Evolutionary conservation across 2,329 filamentous ascomycete genomes (phyloP).

Genomic region (Scopulariopsis brevicaulis): DNA sequence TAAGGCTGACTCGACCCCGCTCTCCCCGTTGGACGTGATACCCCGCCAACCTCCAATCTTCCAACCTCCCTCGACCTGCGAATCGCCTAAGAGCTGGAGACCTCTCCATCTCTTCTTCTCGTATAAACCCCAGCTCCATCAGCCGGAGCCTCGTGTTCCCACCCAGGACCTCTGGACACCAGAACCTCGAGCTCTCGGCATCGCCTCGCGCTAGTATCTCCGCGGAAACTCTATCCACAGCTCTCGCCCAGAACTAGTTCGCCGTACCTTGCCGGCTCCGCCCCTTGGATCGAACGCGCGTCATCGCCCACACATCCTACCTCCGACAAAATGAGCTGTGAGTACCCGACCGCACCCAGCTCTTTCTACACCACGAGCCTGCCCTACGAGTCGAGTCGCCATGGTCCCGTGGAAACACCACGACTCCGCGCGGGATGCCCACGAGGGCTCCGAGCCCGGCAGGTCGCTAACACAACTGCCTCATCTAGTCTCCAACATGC

Average conservation of each 20-base stretch:
- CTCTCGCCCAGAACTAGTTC: not conserved
- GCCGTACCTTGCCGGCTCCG: not conserved
- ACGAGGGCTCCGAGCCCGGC: not conserved
- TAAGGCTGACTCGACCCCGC: constrained; percentile 6
- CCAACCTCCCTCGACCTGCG: not conserved
- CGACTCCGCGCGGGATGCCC: not conserved
- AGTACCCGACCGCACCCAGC: constrained; percentile 11
- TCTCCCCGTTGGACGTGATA: not conserved
- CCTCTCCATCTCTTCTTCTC: not conserved
- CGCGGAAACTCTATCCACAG: not conserved
- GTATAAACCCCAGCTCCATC: not conserved
- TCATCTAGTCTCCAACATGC: constrained; percentile 68
- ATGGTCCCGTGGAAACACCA: not conserved
- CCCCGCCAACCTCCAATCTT: not conserved
- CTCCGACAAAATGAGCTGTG: constrained; percentile 25
- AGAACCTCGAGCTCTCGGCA: not conserved
- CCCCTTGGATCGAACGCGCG: not conserved
- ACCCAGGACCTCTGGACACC: not conserved
- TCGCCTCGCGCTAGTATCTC: not conserved
- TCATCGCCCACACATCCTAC: not conserved
- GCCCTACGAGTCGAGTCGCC: not conserved
- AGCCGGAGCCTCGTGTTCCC: not conserved
- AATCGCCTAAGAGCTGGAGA: not conserved
- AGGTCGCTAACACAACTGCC: not conserved
- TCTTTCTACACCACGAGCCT: not conserved